These are phyloP conservation scores for Pontederia crassipes DNA, from an alignment of 176 grass and related monocot species.

Conservation along the genomic window DNA sequence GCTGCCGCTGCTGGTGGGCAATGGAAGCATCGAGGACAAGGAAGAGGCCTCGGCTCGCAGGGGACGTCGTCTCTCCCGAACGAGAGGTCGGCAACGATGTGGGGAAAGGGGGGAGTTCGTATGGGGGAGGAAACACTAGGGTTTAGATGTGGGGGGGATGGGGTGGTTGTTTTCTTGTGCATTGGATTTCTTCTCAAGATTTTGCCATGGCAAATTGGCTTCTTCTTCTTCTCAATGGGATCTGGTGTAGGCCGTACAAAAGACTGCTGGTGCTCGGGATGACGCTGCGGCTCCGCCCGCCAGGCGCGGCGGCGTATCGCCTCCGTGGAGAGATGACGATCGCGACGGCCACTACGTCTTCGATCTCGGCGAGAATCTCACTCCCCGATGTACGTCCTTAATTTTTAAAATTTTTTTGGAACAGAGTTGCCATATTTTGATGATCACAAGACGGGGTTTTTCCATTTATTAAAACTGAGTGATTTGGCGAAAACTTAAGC, in stretches of 20 bases:
- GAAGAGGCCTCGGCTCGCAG: constrained; percentile 54
- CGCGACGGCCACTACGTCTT: constrained; percentile 86
- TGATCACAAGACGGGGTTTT: background rate
- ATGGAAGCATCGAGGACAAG: constrained; percentile 59
- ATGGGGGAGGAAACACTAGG: background rate
- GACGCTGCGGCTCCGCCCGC: constrained; percentile 24
- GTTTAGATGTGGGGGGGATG: constrained; percentile 16
- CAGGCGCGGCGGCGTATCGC: constrained; percentile 44
- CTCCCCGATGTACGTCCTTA: constrained; percentile 58
- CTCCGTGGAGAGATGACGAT: constrained; percentile 71
- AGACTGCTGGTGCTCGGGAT: too few relatives aligned
- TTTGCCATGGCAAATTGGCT: constrained; percentile 5
- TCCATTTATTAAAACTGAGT: too few relatives aligned
- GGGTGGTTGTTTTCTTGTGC: constrained; percentile 17
- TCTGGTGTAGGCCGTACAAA: constrained; percentile 15
- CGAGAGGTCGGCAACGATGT: constrained; percentile 28
- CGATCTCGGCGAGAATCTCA: constrained; percentile 89
- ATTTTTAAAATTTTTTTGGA: background rate
- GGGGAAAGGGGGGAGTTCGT: too few relatives aligned
- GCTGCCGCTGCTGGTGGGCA: background rate
- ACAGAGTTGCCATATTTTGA: background rate
- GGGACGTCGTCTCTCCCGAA: constrained; percentile 31
- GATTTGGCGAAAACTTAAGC: too few relatives aligned
- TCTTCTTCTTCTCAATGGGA: constrained; percentile 10
- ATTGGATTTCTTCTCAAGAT: too few relatives aligned